Percentiles rank a stretch among this genome's conserved stretches.
Conservation (phyloP, 2,329 filamentous ascomycete species). For the Exophiala sp. region DNA sequence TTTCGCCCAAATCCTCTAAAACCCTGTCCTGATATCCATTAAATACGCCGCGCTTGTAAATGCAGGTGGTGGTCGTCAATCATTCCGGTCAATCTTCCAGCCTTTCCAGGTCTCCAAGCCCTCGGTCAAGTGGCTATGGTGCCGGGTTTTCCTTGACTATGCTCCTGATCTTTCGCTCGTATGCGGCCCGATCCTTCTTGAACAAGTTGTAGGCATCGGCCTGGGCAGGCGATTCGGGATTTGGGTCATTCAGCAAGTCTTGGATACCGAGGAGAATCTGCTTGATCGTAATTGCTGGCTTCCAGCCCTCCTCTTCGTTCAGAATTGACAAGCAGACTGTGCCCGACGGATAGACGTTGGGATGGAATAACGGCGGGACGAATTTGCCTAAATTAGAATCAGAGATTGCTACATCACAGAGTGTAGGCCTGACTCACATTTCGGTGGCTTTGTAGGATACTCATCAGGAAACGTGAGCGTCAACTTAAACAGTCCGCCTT, state of each 20-base stretch:
- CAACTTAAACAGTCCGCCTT: constrained; percentile 94
- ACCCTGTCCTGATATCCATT: too few relatives aligned
- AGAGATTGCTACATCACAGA: constrained; percentile 12
- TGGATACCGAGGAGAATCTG: constrained; percentile 96
- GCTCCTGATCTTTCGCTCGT: constrained; percentile 81
- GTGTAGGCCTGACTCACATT: constrained; percentile 63
- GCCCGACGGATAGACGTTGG: constrained; percentile 96
- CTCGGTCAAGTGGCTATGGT: constrained; percentile 31
- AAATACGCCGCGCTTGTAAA: background rate
- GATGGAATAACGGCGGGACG: constrained; percentile 90
- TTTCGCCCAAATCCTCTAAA: too few relatives aligned
- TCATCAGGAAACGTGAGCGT: constrained; percentile 93
- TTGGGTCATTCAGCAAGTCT: constrained; percentile 91
- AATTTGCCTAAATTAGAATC: constrained; percentile 72
- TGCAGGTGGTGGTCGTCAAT: too few relatives aligned
- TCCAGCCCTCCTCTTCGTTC: constrained; percentile 98
- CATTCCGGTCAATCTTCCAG: too few relatives aligned
- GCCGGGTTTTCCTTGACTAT: constrained; percentile 88
- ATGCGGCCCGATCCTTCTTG: constrained; percentile 82
- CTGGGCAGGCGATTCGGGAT: constrained; percentile 93
- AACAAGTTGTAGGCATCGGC: constrained; percentile 96
- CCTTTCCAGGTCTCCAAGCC: too few relatives aligned
- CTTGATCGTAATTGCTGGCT: constrained; percentile 96
- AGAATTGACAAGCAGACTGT: constrained; percentile 96
- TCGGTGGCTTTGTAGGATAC: constrained; percentile 97